These are phyloP conservation scores for Ramaria rubella DNA, from an alignment of 768 basidiomycete species.

Conservation along the genomic window DNA sequence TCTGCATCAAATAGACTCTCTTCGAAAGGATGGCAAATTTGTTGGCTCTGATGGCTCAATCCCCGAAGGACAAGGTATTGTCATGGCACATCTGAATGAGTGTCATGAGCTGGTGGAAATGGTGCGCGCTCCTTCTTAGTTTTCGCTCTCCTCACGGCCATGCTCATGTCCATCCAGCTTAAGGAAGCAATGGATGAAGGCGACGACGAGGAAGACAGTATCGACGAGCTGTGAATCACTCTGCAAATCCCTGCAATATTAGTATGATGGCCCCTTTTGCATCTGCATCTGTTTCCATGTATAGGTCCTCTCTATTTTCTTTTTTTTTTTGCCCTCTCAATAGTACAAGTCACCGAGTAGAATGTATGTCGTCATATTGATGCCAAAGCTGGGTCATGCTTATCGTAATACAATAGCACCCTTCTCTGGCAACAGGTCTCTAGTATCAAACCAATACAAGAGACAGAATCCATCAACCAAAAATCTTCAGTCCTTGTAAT, in stretches of 20 bases:
- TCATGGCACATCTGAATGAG: constrained; percentile 93
- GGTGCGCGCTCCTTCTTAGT: constrained; percentile 39
- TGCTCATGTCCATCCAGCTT: constrained; percentile 35
- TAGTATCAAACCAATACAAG: background rate
- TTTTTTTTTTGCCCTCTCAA: too few relatives aligned
- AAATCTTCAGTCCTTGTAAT: constrained; percentile 50
- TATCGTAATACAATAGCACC: background rate
- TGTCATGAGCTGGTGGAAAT: constrained; percentile 95
- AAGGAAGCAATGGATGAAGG: constrained; percentile 80
- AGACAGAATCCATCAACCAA: constrained; percentile 37
- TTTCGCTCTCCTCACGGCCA: background rate
- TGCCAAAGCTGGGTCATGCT: background rate
- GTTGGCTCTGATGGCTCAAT: constrained; percentile 80
- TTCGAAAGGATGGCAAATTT: constrained; percentile 92
- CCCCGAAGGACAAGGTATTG: constrained; percentile 93
- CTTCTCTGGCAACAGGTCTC: background rate
- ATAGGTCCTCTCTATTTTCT: background rate
- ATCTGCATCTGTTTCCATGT: background rate
- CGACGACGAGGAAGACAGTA: constrained; percentile 48
- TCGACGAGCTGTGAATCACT: constrained; percentile 27
- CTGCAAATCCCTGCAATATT: background rate
- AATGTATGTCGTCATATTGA: background rate
- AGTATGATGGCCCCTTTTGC: background rate
- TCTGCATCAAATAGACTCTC: constrained; percentile 88
- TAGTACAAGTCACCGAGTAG: background rate